phyloP scores from a whole-genome alignment of 2,329 filamentous ascomycete genomes.

The Cercospora berteroae region DNA sequence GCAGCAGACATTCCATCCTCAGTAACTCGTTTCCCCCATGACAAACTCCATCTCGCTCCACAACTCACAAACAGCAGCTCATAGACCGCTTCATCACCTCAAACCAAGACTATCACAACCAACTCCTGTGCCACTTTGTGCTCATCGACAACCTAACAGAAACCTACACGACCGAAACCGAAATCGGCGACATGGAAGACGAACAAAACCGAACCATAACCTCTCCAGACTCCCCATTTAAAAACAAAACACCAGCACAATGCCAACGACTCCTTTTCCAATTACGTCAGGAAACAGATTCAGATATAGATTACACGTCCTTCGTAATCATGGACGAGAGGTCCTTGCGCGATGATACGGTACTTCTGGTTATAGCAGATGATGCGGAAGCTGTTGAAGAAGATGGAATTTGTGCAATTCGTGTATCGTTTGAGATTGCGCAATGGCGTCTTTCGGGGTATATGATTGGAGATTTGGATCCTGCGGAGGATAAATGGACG shows the following conservation, averaged over 20 bases:
- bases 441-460: not conserved
- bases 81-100: not conserved
- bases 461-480: not conserved
- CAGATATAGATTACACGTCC: not conserved
- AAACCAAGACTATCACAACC: not conserved
- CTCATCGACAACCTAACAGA: not conserved
- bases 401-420: not conserved
- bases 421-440: not conserved
- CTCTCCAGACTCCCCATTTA: not conserved
- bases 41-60: too few species aligned
- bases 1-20: slow-evolving; percentile 6
- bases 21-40: not conserved
- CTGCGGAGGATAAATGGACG: not conserved
- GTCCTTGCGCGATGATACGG: not conserved
- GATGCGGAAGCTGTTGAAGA: not conserved
- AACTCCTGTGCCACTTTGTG: not conserved
- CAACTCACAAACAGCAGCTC: not conserved
- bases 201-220: not conserved
- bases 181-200: slow-evolving; percentile 3
- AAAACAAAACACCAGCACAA: not conserved
- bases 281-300: not conserved
- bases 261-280: not conserved
- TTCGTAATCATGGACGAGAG: slow-evolving; percentile 3
- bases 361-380: not conserved
- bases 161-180: not conserved